These are phyloP conservation scores for Sphagnum contortum DNA, from an alignment of 225 moss, liverwort and hornwort genomes.

Conservation along the genomic window DNA sequence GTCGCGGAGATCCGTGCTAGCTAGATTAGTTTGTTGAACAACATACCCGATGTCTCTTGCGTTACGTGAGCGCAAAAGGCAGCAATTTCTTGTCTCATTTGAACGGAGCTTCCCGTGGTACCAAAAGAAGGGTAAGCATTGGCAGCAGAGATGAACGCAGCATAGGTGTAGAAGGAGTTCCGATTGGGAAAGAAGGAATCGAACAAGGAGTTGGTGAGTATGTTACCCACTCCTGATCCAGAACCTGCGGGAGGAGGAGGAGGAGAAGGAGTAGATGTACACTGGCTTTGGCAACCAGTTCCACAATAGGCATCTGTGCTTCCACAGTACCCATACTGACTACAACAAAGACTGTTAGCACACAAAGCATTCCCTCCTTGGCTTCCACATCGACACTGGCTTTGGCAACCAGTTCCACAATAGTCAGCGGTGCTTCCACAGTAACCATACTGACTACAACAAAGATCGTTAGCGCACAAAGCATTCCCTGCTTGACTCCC, in stretches of 20 bases:
- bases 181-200: background rate
- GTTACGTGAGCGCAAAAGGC: constrained; percentile 3
- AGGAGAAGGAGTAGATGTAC: background rate
- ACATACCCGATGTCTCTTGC: constrained; percentile 6
- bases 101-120: background rate
- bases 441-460: constrained; percentile 8
- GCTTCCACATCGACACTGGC: background rate
- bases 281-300: constrained; percentile 4
- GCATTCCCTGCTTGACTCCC: no score
- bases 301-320: constrained; percentile 2
- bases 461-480: background rate
- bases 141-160: constrained; percentile 2
- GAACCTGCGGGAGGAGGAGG: background rate
- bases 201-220: background rate
- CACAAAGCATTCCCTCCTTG: no score
- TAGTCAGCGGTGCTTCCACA: constrained; percentile 1
- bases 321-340: constrained; percentile 7
- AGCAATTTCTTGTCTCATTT: constrained; percentile 1
- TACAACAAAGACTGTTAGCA: constrained; percentile 5
- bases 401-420: constrained; percentile 7
- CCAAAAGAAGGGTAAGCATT: constrained; percentile 1
- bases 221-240: background rate
- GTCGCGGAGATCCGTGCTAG: no score
- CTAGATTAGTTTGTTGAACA: background rate
- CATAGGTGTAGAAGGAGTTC: constrained; percentile 3